These are phyloP conservation scores for Wickerhamomyces sp. DNA, from an alignment of 1,139 yeast genomes.

Conservation along the genomic window DNA sequence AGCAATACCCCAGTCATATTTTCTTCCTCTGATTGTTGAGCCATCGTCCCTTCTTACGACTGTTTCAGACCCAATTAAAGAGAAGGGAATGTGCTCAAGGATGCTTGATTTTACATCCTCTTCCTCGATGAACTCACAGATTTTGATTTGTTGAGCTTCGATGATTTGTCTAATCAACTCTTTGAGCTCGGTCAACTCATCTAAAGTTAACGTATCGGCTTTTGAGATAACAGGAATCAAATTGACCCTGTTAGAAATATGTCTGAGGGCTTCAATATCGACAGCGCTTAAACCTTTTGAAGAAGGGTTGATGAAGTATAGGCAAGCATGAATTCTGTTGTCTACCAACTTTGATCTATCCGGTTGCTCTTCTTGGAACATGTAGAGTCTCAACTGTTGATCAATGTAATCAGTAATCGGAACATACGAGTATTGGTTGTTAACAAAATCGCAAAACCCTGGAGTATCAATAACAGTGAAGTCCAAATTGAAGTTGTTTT, in stretches of 20 bases:
- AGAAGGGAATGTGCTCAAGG: slow-evolving; percentile 45
- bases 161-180: slow-evolving; percentile 39
- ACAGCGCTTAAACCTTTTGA: slow-evolving; percentile 48
- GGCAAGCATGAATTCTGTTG: slow-evolving; percentile 68
- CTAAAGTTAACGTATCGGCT: slow-evolving; percentile 57
- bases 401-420: slow-evolving; percentile 57
- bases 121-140: slow-evolving; percentile 52
- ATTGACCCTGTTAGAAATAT: slow-evolving; percentile 59
- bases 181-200: slow-evolving; percentile 39
- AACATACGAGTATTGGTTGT: slow-evolving; percentile 53
- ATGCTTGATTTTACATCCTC: slow-evolving; percentile 31
- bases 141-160: slow-evolving; percentile 42
- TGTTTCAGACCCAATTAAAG: slow-evolving; percentile 51
- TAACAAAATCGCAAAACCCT: slow-evolving; percentile 72
- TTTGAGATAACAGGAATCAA: slow-evolving; percentile 74
- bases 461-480: slow-evolving; percentile 66
- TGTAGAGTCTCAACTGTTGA: slow-evolving; percentile 50
- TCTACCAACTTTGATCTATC: slow-evolving; percentile 44
- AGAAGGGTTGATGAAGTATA: slow-evolving; percentile 64
- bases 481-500: slow-evolving; percentile 44
- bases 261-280: slow-evolving; percentile 68
- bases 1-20: slow-evolving; percentile 69
- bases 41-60: slow-evolving; percentile 30
- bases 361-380: slow-evolving; percentile 73
- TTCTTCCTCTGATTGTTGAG: slow-evolving; percentile 51